A percentile compares a stretch with the other conserved stretches of the same genome.
Evolutionary conservation across 371 early-diverging fungal genomes (phyloP).

Genomic region (Fennellomyces sp.): DNA sequence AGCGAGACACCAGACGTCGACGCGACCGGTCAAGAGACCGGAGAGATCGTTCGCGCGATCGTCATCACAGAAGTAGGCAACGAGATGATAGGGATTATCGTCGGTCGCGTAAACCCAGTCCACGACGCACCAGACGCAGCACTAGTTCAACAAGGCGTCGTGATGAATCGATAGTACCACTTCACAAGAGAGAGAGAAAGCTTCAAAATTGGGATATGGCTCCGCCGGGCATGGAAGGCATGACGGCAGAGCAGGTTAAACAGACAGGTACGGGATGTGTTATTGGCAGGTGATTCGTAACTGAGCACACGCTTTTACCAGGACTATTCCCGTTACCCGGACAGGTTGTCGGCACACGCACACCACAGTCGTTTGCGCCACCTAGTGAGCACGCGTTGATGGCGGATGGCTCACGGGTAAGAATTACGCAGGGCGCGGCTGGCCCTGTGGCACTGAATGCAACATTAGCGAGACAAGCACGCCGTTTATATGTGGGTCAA

Average conservation of each 20-base stretch:
- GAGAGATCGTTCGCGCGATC: slow-evolving; percentile 13
- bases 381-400: slow-evolving; percentile 42
- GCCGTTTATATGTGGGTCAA: slow-evolving; percentile 92
- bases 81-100: slow-evolving; percentile 42
- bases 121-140: slow-evolving; percentile 42
- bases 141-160: slow-evolving; percentile 40
- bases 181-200: slow-evolving; percentile 81
- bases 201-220: slow-evolving; percentile 93
- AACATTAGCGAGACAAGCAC: slow-evolving; percentile 66
- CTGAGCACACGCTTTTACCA: slow-evolving; percentile 15
- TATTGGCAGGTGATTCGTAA: not conserved
- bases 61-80: slow-evolving; percentile 25
- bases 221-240: slow-evolving; percentile 90
- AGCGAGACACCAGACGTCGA: slow-evolving; percentile 39
- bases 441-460: slow-evolving; percentile 46
- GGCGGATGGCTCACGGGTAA: slow-evolving; percentile 42
- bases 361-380: slow-evolving; percentile 60
- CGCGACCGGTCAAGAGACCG: slow-evolving; percentile 40
- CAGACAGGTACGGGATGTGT: slow-evolving; percentile 83
- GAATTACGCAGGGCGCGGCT: slow-evolving; percentile 45
- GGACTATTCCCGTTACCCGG: slow-evolving; percentile 92
- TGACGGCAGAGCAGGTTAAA: slow-evolving; percentile 91
- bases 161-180: slow-evolving; percentile 65
- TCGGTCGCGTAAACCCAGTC: slow-evolving; percentile 34
- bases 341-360: slow-evolving; percentile 74